phyloP scores from a whole-genome alignment of 768 basidiomycete genomes.

The Tricholoma sp. region DNA sequence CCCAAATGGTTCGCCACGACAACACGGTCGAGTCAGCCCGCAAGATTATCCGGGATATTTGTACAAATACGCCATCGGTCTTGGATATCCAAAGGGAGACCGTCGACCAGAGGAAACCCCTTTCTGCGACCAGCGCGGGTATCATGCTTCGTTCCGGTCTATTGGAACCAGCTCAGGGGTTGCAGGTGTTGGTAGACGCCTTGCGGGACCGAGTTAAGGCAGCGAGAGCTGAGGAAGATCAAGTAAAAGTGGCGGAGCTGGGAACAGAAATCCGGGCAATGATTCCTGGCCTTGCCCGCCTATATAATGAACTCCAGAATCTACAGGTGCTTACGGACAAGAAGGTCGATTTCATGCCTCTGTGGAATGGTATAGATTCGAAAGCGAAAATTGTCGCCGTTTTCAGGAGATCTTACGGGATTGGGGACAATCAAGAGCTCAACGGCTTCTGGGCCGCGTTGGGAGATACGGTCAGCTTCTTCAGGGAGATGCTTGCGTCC shows the following conservation, averaged over 20 bases:
- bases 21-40: background rate
- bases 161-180: background rate
- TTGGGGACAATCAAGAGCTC: background rate
- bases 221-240: background rate
- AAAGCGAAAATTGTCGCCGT: background rate
- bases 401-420: background rate
- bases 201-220: background rate
- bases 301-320: background rate
- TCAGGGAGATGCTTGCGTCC: background rate
- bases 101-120: slow-evolving; percentile 5
- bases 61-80: slow-evolving; percentile 1
- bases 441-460: background rate
- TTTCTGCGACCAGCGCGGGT: slow-evolving; percentile 12
- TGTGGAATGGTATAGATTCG: background rate
- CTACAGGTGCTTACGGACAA: background rate
- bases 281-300: background rate
- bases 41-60: background rate
- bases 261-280: background rate
- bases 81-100: slow-evolving; percentile 15
- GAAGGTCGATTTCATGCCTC: background rate
- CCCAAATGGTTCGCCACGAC: slow-evolving; percentile 9
- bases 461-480: background rate
- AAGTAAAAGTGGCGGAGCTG: background rate
- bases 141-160: background rate
- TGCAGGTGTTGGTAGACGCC: background rate